Conservation (phyloP, 1,284 basidiomycete genomes). For the Irpex rosettiformis region DNA sequence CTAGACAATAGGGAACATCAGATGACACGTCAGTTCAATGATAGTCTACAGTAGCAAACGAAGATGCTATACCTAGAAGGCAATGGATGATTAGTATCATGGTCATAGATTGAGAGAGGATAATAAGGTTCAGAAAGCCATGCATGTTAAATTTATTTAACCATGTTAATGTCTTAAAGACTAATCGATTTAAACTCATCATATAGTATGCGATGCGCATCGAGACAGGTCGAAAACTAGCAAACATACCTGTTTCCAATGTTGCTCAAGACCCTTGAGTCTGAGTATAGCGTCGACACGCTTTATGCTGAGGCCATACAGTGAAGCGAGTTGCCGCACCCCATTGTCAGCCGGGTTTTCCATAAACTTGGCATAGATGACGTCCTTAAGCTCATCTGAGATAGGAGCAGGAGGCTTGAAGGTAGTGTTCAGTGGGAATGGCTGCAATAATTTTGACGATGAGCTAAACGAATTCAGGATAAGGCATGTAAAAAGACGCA, state of each 20-base stretch:
- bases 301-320: constrained; percentile 64
- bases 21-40: not conserved
- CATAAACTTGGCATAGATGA: constrained; percentile 58
- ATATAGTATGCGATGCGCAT: constrained; percentile 19
- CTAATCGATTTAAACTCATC: constrained; percentile 81
- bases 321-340: constrained; percentile 56
- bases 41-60: too few species aligned
- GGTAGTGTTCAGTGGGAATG: constrained; percentile 79
- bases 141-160: constrained; percentile 47
- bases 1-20: constrained; percentile 17
- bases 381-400: constrained; percentile 53
- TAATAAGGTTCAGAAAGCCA: constrained; percentile 40
- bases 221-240: constrained; percentile 19
- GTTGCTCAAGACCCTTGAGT: constrained; percentile 70
- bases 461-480: not conserved
- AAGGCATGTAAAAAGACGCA: constrained; percentile 38
- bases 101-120: too few species aligned
- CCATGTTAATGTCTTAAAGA: constrained; percentile 77
- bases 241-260: constrained; percentile 67
- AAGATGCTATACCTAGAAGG: too few species aligned
- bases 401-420: constrained; percentile 77
- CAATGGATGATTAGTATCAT: too few species aligned
- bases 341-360: constrained; percentile 51
- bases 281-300: constrained; percentile 78
- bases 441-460: constrained; percentile 38